These are phyloP conservation scores for Ilyonectria destructans DNA, from an alignment of 2,329 filamentous ascomycete genomes.

Conservation along the genomic window DNA sequence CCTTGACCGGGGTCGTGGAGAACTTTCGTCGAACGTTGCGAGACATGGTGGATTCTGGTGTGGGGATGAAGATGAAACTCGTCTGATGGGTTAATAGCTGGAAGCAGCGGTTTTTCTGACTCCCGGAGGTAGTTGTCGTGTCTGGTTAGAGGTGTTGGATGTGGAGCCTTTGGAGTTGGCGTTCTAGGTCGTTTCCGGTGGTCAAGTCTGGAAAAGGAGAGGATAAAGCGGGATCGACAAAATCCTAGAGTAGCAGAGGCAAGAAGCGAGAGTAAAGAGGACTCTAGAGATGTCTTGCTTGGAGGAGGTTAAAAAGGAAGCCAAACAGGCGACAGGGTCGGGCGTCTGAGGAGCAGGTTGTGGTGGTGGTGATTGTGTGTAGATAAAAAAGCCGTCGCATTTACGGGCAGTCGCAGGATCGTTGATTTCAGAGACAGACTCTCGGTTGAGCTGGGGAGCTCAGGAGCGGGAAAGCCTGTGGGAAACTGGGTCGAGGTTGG, in stretches of 20 bases:
- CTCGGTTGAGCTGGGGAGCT: conserved; percentile 54
- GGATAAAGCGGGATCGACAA: neutral
- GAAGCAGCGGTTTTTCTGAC: neutral
- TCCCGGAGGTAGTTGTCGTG: neutral
- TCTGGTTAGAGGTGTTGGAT: neutral
- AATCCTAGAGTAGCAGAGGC: neutral
- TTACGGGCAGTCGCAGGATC: conserved; percentile 52
- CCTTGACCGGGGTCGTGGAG: conserved; percentile 61
- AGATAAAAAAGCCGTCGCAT: conserved; percentile 48
- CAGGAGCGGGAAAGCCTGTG: conserved; percentile 69
- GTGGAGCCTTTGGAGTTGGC: neutral
- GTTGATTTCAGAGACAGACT: conserved; percentile 59
- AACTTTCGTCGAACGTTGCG: conserved; percentile 69
- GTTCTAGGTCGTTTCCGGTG: neutral
- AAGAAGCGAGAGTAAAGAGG: neutral
- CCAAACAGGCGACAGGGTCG: conserved; percentile 9
- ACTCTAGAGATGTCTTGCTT: conserved; percentile 3
- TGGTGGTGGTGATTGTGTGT: conserved; percentile 24
- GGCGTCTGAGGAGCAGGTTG: conserved; percentile 9
- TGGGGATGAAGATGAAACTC: conserved; percentile 15
- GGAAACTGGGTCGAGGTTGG: conserved; percentile 77
- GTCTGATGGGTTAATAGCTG: conserved; percentile 15
- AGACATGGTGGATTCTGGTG: conserved; percentile 59
- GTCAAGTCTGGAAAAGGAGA: neutral
- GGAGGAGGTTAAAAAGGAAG: neutral